Conservation (phyloP, 768 basidiomycete genomes). For the Leccinum aurantiacum region DNA sequence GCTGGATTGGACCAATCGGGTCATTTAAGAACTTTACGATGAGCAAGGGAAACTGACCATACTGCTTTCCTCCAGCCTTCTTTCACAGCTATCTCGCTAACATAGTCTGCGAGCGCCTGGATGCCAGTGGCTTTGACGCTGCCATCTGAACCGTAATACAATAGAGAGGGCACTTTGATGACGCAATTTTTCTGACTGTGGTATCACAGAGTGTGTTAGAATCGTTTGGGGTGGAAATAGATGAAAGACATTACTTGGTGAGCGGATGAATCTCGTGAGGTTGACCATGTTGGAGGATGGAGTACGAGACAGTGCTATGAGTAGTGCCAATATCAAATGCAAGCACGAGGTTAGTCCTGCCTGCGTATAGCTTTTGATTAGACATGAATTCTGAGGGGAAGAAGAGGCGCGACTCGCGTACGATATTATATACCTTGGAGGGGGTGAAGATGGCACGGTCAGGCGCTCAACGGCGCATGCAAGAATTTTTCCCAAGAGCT, state of each 20-base stretch:
- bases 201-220: neutral
- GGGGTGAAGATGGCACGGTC: no score
- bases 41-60: neutral
- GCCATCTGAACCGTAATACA: neutral
- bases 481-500: no score
- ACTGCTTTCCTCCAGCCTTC: neutral
- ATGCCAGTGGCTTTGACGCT: neutral
- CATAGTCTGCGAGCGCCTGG: neutral
- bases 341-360: neutral
- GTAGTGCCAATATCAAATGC: neutral
- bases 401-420: no score
- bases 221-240: neutral
- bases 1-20: neutral
- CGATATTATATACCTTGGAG: no score
- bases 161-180: neutral
- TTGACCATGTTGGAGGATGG: neutral
- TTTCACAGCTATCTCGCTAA: neutral
- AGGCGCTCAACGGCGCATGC: no score
- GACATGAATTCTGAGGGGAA: neutral
- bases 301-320: neutral
- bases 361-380: neutral
- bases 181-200: neutral
- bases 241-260: neutral
- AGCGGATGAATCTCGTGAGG: neutral
- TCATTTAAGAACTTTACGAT: neutral